phyloP scores from a whole-genome alignment of 805 yeast species.

The Wickerhamiella azyma region DNA sequence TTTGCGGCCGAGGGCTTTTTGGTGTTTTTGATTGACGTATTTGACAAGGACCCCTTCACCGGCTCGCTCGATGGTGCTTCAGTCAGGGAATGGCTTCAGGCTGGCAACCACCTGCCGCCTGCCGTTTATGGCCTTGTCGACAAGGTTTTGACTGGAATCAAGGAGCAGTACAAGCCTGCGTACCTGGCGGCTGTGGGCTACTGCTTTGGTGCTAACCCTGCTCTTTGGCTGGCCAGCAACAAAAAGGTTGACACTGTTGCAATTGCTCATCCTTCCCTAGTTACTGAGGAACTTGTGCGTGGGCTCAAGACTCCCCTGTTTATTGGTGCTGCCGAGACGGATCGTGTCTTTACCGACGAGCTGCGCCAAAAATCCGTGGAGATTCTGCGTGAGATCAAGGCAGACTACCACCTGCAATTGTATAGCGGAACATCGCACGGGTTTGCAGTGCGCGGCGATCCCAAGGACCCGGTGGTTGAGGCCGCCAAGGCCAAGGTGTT shows the following conservation, averaged over 20 bases:
- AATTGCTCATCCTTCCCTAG: constrained; percentile 76
- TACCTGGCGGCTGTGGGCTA: constrained; percentile 34
- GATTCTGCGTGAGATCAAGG: constrained; percentile 38
- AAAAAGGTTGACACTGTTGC: constrained; percentile 43
- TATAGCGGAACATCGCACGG: constrained; percentile 63
- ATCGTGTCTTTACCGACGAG: constrained; percentile 47
- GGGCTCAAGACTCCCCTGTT: constrained; percentile 47
- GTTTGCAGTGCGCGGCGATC: constrained; percentile 67
- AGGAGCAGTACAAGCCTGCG: constrained; percentile 31
- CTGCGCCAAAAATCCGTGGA: constrained; percentile 49
- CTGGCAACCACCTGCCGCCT: constrained; percentile 11
- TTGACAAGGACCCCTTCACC: constrained; percentile 35
- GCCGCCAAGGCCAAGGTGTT: constrained; percentile 60
- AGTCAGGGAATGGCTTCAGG: neutral
- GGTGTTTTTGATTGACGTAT: constrained; percentile 65
- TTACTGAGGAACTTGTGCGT: constrained; percentile 50
- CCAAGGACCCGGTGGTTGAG: constrained; percentile 33
- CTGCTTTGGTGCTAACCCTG: constrained; percentile 35
- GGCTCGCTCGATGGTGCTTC: constrained; percentile 10
- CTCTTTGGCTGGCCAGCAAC: constrained; percentile 28
- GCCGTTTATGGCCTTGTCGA: constrained; percentile 34
- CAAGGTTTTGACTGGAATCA: constrained; percentile 34
- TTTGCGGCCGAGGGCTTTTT: constrained; percentile 50
- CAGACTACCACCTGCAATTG: constrained; percentile 45
- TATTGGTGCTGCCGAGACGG: constrained; percentile 68